A percentile compares a stretch with the other conserved stretches of the same genome.
phyloP scores from a whole-genome alignment of 441 rosid genomes.

The Theobroma grandiflorum region DNA sequence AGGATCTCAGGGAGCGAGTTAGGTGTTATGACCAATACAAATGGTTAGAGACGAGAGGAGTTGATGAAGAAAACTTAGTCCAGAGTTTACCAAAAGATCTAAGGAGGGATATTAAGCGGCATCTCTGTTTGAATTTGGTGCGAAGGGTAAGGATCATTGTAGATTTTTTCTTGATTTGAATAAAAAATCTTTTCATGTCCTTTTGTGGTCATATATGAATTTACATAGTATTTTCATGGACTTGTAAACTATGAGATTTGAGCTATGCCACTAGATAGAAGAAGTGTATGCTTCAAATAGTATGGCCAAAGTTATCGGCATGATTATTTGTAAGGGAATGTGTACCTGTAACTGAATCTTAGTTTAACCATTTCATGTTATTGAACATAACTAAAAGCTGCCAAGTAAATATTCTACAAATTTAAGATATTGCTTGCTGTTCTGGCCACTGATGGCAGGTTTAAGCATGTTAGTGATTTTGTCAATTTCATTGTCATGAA shows the following conservation, averaged over 20 bases:
- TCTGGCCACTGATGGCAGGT: not conserved
- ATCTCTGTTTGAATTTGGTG: constrained; percentile 89
- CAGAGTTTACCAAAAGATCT: constrained; percentile 94
- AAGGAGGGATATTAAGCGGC: constrained; percentile 89
- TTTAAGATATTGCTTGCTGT: not conserved
- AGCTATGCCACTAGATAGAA: too few relatives aligned
- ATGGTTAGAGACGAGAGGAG: constrained; percentile 84
- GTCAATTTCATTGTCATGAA: not conserved
- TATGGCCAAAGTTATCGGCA: too few relatives aligned
- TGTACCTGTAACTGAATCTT: too few relatives aligned
- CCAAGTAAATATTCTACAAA: not conserved
- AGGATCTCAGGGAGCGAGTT: constrained; percentile 67
- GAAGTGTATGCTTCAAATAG: too few relatives aligned
- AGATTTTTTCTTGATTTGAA: not conserved
- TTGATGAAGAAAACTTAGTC: constrained; percentile 72
- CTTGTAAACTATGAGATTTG: too few relatives aligned
- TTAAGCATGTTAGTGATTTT: not conserved
- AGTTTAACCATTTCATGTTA: not conserved
- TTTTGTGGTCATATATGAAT: not conserved
- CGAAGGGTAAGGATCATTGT: constrained; percentile 66
- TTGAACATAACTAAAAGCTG: not conserved
- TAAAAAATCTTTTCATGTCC: not conserved
- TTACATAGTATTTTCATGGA: not conserved
- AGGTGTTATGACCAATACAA: constrained; percentile 77
- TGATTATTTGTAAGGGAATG: too few relatives aligned